Percentiles rank a stretch among this genome's conserved stretches.
Conservation (phyloP, 1,284 basidiomycete species). For the Pisolithus thermaeus region DNA sequence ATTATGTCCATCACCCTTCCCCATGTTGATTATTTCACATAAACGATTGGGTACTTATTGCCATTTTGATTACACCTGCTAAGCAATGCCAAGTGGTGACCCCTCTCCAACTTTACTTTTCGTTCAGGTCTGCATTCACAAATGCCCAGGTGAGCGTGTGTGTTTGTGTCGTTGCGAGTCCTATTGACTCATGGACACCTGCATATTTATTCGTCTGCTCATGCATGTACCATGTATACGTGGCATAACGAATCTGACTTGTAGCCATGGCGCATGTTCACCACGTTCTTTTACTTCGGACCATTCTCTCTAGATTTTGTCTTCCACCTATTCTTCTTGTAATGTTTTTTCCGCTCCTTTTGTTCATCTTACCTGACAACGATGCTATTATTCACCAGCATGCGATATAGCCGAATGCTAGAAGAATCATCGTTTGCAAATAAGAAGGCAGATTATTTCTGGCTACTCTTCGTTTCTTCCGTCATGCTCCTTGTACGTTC, state of each 20-base stretch:
- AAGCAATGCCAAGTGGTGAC: constrained; percentile 91
- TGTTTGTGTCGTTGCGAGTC: too few relatives aligned
- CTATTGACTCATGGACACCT: too few relatives aligned
- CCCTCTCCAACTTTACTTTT: constrained; percentile 89
- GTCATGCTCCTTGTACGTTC: constrained; percentile 72
- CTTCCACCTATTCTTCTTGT: constrained; percentile 99
- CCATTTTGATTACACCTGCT: not conserved
- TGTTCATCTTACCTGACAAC: too few relatives aligned
- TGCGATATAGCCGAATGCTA: constrained; percentile 93
- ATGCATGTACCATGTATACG: not conserved
- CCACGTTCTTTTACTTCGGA: constrained; percentile 96
- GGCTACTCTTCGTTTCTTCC: constrained; percentile 80
- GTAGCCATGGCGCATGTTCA: constrained; percentile 84
- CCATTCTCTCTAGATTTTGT: constrained; percentile 90
- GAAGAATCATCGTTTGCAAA: constrained; percentile 96
- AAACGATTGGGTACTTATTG: not conserved
- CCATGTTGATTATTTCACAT: not conserved
- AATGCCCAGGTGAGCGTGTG: constrained; percentile 63
- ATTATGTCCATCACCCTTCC: too few relatives aligned
- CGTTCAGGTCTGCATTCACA: constrained; percentile 75
- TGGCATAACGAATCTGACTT: not conserved
- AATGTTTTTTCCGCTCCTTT: constrained; percentile 5
- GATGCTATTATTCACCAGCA: constrained; percentile 41
- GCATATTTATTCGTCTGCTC: not conserved
- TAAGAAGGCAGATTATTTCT: constrained; percentile 87